Evolutionary conservation across 805 yeast genomes (phyloP).

Genomic region (Saccharomycopsis sp.): DNA sequence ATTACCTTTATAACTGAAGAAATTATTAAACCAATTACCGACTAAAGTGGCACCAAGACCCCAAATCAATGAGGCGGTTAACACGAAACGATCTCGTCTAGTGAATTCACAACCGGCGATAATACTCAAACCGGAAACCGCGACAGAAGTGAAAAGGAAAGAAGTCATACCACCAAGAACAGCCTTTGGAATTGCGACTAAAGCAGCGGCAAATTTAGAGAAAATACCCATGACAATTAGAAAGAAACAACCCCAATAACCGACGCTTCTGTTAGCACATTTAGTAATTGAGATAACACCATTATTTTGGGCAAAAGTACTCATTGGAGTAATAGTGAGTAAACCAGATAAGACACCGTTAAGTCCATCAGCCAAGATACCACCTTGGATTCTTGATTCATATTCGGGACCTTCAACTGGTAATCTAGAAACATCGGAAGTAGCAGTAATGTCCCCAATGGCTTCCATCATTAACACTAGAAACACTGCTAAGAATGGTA

Average conservation of each 20-base stretch:
- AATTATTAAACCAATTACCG: slow-evolving; percentile 54
- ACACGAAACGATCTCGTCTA: slow-evolving; percentile 66
- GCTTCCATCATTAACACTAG: slow-evolving; percentile 86
- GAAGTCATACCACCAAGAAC: slow-evolving; percentile 87
- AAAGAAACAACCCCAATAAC: slow-evolving; percentile 76
- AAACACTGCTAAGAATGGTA: slow-evolving; percentile 80
- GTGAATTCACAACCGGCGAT: slow-evolving; percentile 47
- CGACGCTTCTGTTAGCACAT: slow-evolving; percentile 80
- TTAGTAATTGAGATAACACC: slow-evolving; percentile 91
- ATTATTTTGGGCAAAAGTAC: slow-evolving; percentile 91
- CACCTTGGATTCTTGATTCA: slow-evolving; percentile 89
- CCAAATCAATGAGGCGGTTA: slow-evolving; percentile 56
- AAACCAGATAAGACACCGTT: slow-evolving; percentile 73
- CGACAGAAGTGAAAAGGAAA: slow-evolving; percentile 68
- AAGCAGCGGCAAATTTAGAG: slow-evolving; percentile 83
- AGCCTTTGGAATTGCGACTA: slow-evolving; percentile 72
- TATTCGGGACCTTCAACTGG: slow-evolving; percentile 77
- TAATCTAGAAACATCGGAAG: slow-evolving; percentile 82
- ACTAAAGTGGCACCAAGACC: slow-evolving; percentile 65
- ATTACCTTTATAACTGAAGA: slow-evolving; percentile 61
- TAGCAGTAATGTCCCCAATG: slow-evolving; percentile 91
- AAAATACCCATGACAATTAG: slow-evolving; percentile 81
- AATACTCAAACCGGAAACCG: slow-evolving; percentile 66
- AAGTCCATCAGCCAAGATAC: slow-evolving; percentile 82
- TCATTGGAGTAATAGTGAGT: slow-evolving; percentile 81